These are phyloP conservation scores for Diplodia sapinea DNA, from an alignment of 2,329 filamentous ascomycete species.

Conservation along the genomic window DNA sequence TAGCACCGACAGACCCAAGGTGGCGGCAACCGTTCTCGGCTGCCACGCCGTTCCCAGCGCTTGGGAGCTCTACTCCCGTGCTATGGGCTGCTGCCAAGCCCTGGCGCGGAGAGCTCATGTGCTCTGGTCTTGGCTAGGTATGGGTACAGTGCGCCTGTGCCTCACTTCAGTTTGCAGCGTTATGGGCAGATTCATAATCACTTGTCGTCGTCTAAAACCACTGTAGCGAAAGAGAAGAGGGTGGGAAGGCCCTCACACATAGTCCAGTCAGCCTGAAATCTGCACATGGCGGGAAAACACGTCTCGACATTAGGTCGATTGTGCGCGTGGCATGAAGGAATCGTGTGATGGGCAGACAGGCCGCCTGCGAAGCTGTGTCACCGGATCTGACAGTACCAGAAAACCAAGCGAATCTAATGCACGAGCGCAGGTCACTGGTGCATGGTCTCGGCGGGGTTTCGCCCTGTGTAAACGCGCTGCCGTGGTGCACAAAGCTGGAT, in stretches of 20 bases:
- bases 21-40: constrained; percentile 2
- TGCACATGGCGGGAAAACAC: no score
- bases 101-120: not conserved
- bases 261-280: no score
- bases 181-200: no score
- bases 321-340: not conserved
- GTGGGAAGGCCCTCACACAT: no score
- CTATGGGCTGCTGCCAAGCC: not conserved
- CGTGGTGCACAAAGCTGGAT: constrained; percentile 1
- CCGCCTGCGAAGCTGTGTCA: not conserved
- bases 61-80: not conserved
- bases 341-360: not conserved
- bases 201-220: no score
- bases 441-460: not conserved
- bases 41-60: not conserved
- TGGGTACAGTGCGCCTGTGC: no score
- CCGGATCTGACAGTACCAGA: not conserved
- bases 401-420: not conserved
- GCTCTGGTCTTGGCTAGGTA: not conserved
- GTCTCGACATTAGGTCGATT: not conserved
- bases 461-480: not conserved
- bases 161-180: not conserved
- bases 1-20: not conserved
- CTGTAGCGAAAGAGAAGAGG: no score
- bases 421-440: constrained; percentile 1